Evolutionary conservation across 2,329 filamentous ascomycete genomes (phyloP).

Genomic region (Thyridium curvatum): DNA sequence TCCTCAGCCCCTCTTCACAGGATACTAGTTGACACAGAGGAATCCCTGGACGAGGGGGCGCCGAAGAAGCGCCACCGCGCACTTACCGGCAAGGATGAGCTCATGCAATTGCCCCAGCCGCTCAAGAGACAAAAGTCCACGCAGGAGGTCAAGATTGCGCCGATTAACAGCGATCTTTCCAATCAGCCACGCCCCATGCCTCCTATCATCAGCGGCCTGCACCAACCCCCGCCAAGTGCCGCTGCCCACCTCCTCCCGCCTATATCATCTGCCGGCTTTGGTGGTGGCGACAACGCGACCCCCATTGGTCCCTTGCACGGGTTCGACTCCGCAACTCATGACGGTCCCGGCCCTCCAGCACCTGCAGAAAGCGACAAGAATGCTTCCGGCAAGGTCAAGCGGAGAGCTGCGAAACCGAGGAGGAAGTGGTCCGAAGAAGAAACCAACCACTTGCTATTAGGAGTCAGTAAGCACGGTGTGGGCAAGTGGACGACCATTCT

Average conservation of each 20-base stretch:
- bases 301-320: constrained; percentile 36
- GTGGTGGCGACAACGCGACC: constrained; percentile 36
- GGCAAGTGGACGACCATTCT: constrained; percentile 61
- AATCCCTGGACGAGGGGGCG: constrained; percentile 35
- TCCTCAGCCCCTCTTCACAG: constrained; percentile 37
- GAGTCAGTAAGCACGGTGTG: constrained; percentile 56
- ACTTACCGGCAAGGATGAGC: constrained; percentile 50
- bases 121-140: constrained; percentile 58
- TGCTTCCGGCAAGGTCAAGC: constrained; percentile 34
- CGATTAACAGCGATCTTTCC: constrained; percentile 58
- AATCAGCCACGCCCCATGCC: constrained; percentile 50
- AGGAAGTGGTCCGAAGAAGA: constrained; percentile 61
- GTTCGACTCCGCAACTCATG: constrained; percentile 25
- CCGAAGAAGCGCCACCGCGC: constrained; percentile 49
- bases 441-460: constrained; percentile 54
- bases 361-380: constrained; percentile 15
- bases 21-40: constrained; percentile 37
- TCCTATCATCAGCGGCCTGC: constrained; percentile 59
- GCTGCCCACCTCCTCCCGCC: constrained; percentile 50
- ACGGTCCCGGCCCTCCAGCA: constrained; percentile 9
- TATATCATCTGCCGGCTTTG: constrained; percentile 51
- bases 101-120: constrained; percentile 57
- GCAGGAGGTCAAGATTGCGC: constrained; percentile 45
- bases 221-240: constrained; percentile 54
- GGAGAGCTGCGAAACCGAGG: constrained; percentile 50